Evolutionary conservation across 2,329 filamentous ascomycete genomes (phyloP).

Genomic region (Xylariaceae sp.): DNA sequence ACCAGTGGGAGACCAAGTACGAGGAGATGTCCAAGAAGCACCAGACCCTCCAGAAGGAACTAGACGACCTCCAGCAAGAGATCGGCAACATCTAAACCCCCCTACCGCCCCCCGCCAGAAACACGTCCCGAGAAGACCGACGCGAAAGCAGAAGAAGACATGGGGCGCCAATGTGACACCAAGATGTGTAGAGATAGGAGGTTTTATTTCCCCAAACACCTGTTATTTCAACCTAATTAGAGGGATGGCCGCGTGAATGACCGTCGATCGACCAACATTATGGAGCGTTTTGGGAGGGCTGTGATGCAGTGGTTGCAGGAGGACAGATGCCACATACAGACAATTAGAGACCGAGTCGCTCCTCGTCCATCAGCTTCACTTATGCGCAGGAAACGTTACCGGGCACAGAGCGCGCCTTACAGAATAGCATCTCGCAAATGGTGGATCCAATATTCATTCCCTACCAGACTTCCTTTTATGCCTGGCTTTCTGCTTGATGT

Average conservation of each 20-base stretch:
- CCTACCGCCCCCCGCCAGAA: conserved; percentile 4
- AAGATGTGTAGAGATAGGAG: conserved; percentile 14
- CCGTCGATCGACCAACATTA: conserved; percentile 20
- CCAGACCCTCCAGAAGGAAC: conserved; percentile 69
- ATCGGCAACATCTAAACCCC: conserved; percentile 79
- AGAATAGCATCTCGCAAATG: conserved; percentile 20
- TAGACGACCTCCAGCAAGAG: conserved; percentile 76
- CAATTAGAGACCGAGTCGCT: conserved; percentile 10
- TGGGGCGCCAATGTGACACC: conserved; percentile 2
- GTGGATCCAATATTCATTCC: conserved; percentile 24
- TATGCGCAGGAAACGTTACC: conserved; percentile 6
- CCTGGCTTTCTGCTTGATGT: conserved; percentile 66
- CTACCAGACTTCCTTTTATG: conserved; percentile 36
- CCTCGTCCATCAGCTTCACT: conserved; percentile 1
- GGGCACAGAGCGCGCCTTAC: conserved; percentile 17
- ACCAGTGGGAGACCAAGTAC: conserved; percentile 96
- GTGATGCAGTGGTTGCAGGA: conserved; percentile 9
- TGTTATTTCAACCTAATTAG: conserved; percentile 22
- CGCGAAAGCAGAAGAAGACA: not conserved
- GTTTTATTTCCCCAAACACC: conserved; percentile 20
- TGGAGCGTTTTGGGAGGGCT: conserved; percentile 6
- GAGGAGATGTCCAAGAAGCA: conserved; percentile 96
- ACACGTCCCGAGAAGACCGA: conserved; percentile 1
- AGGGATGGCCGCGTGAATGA: conserved; percentile 15
- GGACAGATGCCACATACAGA: conserved; percentile 12